A percentile compares a stretch with the other conserved stretches of the same genome.
These are phyloP conservation scores for Penicillium psychrosexuale DNA, from an alignment of 2,329 filamentous ascomycete species.

Conservation along the genomic window DNA sequence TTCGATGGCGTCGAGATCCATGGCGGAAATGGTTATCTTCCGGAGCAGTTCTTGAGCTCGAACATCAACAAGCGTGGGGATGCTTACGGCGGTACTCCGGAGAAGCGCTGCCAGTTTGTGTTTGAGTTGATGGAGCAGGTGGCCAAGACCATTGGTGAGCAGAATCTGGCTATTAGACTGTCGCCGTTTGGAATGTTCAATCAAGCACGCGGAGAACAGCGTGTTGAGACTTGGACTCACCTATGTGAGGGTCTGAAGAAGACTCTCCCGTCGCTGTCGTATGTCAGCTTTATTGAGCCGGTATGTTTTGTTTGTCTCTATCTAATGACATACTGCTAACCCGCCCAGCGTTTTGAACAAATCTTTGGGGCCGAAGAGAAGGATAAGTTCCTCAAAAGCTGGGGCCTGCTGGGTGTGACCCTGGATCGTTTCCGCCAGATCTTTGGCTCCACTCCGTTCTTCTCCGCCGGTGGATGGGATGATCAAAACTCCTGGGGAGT, in stretches of 20 bases:
- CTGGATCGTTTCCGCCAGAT: constrained; percentile 51
- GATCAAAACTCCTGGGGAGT: constrained; percentile 51
- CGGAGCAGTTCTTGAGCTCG: constrained; percentile 53
- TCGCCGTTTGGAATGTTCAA: constrained; percentile 54
- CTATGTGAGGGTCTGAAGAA: constrained; percentile 51
- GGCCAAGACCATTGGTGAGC: constrained; percentile 44
- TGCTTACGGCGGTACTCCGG: constrained; percentile 50
- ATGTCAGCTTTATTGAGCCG: constrained; percentile 57
- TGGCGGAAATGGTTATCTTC: constrained; percentile 50
- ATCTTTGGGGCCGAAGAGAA: constrained; percentile 51
- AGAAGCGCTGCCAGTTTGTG: constrained; percentile 55
- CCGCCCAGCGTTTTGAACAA: constrained; percentile 48
- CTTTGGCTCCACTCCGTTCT: constrained; percentile 53
- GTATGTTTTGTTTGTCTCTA: constrained; percentile 13
- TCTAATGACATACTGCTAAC: neutral
- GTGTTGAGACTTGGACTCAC: constrained; percentile 53
- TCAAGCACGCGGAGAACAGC: constrained; percentile 50
- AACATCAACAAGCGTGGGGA: constrained; percentile 52
- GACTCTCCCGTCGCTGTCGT: constrained; percentile 45
- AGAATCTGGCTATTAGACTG: constrained; percentile 48
- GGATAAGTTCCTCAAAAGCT: constrained; percentile 48
- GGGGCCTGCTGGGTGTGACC: constrained; percentile 48
- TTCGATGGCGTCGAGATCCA: constrained; percentile 56
- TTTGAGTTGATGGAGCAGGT: constrained; percentile 53
- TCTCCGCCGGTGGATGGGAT: constrained; percentile 56